Percentiles rank a stretch among this genome's conserved stretches.
Evolutionary conservation across 495 filamentous ascomycete genomes (phyloP).

Genomic region (Apodospora peruviana): DNA sequence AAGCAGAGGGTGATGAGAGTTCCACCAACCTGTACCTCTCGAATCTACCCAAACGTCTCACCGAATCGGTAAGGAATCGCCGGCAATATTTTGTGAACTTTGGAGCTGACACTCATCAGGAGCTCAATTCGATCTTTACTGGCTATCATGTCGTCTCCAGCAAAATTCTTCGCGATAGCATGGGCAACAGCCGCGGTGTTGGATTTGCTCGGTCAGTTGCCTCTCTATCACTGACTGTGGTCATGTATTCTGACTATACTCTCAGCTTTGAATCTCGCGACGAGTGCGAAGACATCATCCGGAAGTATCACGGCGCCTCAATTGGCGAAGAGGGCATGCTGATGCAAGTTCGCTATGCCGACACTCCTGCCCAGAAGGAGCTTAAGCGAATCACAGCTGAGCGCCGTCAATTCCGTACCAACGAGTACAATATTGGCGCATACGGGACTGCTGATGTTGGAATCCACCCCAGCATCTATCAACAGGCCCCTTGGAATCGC

Average conservation of each 20-base stretch:
- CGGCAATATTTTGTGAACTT: background rate
- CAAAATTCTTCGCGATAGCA: conserved; percentile 85
- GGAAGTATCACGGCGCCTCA: conserved; percentile 68
- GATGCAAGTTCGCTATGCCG: conserved; percentile 92
- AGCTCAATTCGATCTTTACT: conserved; percentile 71
- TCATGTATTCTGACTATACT: conserved; percentile 16
- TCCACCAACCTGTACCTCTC: conserved; percentile 98
- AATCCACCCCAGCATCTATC: conserved; percentile 40
- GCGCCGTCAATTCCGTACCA: conserved; percentile 85
- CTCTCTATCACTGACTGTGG: background rate
- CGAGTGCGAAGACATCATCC: conserved; percentile 79
- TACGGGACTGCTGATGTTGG: conserved; percentile 51
- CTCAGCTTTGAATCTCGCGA: conserved; percentile 79
- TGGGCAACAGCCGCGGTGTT: conserved; percentile 90
- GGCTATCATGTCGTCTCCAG: conserved; percentile 81
- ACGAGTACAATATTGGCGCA: conserved; percentile 78
- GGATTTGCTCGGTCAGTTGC: conserved; percentile 83
- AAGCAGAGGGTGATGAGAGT: conserved; percentile 74
- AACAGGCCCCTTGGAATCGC: conserved; percentile 28
- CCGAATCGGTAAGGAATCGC: conserved; percentile 62
- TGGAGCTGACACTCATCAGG: conserved; percentile 36
- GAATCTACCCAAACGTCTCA: conserved; percentile 85
- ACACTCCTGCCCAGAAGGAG: conserved; percentile 92
- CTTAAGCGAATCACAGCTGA: conserved; percentile 91
- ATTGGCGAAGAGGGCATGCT: conserved; percentile 67